Base-by-base conservation (phyloP, 495 filamentous ascomycete species). In the Tirmania nivea region DNA sequence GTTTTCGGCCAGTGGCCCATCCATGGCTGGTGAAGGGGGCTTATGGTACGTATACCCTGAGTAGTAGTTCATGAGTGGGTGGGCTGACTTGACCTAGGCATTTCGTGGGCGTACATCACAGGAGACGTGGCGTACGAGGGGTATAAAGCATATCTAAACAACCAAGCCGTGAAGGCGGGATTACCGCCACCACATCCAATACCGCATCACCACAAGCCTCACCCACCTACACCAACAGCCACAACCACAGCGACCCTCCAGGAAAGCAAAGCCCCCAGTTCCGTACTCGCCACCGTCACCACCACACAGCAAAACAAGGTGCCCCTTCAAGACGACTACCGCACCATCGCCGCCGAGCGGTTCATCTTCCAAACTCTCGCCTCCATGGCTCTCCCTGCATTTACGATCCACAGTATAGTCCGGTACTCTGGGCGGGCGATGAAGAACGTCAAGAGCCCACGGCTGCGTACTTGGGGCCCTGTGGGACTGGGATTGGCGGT, bases 111-210 rank as follows among this genome's bases (percentile, higher is more conserved):
- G 17, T 97, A 97, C 64, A 72, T 97, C 48, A 67, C 84, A 51
- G 89, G 90, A 56, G 90, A 97, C 61, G 88, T 95, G 52, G 72
- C 75, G 52, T 78, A 96, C 62, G 90, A 97, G 67, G 90, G 90
- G 7, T 97, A 96, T 71, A 95, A 94, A 64, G 80, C 88, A 11
- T 96, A 94, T 63, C 69, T 79, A 79, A 45, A 19, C 37, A 93
- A 95, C 65, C 81, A 87, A 62, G 72, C 68, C 1, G 59, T 73
- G 35, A 71, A 79, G 58, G 76, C 77, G 14, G 64, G 70, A 16
- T 12, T 72, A 9, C 61, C 68, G 50, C 61, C 73, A 9, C 67
- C 70, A 10, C 59, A 63, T 21, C 70, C 63, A 12, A 31, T 31
- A 31, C 25, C 25, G 25, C 25, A 31, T 31, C 25, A 31, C 7